Evolutionary conservation across 1,139 yeast species (phyloP).

Genomic region (Geotrichum bryndzae): DNA sequence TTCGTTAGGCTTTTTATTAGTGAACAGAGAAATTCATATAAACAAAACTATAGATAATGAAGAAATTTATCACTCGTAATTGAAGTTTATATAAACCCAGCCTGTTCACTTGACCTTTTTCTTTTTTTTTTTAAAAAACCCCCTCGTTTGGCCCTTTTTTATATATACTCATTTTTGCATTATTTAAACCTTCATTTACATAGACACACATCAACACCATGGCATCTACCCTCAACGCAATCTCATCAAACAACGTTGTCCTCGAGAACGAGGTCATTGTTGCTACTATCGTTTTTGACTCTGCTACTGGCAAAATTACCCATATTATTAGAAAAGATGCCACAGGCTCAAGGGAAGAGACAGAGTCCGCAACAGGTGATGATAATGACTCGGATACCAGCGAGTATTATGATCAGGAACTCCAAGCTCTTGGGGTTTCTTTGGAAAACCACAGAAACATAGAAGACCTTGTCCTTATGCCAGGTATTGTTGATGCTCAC

Average conservation of each 20-base stretch:
- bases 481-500: constrained; percentile 89
- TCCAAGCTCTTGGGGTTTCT: constrained; percentile 14
- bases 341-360: background rate
- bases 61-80: too few relatives aligned
- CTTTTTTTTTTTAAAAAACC: background rate
- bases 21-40: too few relatives aligned
- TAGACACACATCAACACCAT: background rate
- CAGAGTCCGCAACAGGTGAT: constrained; percentile 21
- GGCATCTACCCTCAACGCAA: constrained; percentile 36
- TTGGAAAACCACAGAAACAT: constrained; percentile 31
- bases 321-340: constrained; percentile 8
- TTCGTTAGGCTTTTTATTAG: too few relatives aligned
- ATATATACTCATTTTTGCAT: background rate
- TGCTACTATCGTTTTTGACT: constrained; percentile 64
- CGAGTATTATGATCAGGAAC: constrained; percentile 7
- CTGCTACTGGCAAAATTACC: constrained; percentile 56
- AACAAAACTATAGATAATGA: too few relatives aligned
- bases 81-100: too few relatives aligned
- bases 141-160: background rate
- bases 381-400: constrained; percentile 31
- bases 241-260: constrained; percentile 60
- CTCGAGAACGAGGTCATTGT: constrained; percentile 46
- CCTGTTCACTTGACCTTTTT: background rate
- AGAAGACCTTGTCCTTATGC: constrained; percentile 65
- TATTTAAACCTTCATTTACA: background rate